Evolutionary conservation across 257 asterid species (phyloP).

Genomic region (Lycium barbarum): DNA sequence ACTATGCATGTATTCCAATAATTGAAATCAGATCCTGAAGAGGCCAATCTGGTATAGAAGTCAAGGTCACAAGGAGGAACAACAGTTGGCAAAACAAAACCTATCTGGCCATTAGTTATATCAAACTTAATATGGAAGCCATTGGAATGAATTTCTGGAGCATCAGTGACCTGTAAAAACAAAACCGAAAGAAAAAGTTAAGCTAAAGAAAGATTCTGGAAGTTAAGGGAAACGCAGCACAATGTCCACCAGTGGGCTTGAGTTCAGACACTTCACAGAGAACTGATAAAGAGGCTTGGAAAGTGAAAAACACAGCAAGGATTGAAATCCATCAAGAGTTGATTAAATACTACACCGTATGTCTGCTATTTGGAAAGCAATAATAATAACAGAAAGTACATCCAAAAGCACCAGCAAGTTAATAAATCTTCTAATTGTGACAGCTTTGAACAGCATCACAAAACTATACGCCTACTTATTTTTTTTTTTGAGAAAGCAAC

Average conservation of each 20-base stretch:
- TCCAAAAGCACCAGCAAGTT: conserved; percentile 4
- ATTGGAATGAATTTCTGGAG: conserved; percentile 96
- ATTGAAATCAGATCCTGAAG: conserved; percentile 49
- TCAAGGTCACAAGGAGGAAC: conserved; percentile 85
- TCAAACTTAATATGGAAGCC: conserved; percentile 95
- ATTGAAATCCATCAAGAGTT: background rate
- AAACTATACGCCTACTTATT: background rate
- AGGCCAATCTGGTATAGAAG: conserved; percentile 62
- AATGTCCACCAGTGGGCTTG: background rate
- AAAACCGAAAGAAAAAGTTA: background rate
- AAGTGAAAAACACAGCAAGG: conserved; percentile 3
- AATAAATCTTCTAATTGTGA: background rate
- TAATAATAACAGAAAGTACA: conserved; percentile 7
- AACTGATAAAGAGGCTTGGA: background rate
- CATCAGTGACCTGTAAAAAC: conserved; percentile 76
- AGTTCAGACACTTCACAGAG: background rate
- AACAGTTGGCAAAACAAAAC: conserved; percentile 89
- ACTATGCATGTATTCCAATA: conserved; percentile 91
- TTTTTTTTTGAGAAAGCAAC: background rate
- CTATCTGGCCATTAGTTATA: conserved; percentile 88
- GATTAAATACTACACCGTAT: background rate
- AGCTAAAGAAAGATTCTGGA: conserved; percentile 25
- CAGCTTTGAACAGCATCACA: conserved; percentile 3
- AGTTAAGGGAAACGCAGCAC: background rate
- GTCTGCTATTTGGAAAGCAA: background rate